These are phyloP conservation scores for Sclerotinia spermophila DNA, from an alignment of 2,329 filamentous ascomycete genomes.

Conservation along the genomic window DNA sequence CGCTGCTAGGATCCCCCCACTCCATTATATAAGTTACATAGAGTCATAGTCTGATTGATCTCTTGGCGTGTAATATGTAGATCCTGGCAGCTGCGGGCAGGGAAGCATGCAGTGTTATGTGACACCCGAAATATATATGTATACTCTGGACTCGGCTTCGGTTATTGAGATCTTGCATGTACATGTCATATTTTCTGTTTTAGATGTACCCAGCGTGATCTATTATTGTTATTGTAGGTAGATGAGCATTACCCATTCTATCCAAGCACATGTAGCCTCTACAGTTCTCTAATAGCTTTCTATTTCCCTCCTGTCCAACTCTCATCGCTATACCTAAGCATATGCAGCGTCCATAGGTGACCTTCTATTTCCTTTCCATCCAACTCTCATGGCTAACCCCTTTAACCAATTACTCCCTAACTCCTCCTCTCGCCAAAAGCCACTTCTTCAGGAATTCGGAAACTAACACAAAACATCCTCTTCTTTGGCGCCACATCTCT, in stretches of 20 bases:
- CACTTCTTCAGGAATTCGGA: conserved; percentile 76
- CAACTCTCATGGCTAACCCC: not conserved
- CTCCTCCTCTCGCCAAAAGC: conserved; percentile 56
- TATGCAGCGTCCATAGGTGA: not conserved
- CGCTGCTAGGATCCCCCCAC: not conserved
- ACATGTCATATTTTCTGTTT: not conserved
- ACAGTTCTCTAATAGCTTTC: not conserved
- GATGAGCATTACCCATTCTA: not conserved
- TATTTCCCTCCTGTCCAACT: not conserved
- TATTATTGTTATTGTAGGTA: not conserved
- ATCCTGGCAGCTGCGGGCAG: not conserved
- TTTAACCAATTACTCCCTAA: not conserved
- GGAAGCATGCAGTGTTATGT: not conserved
- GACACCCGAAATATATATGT: not conserved
- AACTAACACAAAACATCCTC: conserved; percentile 94
- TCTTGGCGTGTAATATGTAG: too few species aligned
- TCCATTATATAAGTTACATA: too few species aligned
- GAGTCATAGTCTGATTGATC: not conserved
- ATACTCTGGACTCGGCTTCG: not conserved
- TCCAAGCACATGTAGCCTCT: not conserved
- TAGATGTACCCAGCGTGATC: not conserved
- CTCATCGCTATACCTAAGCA: not conserved
- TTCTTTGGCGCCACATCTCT: conserved; percentile 90
- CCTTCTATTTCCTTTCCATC: not conserved
- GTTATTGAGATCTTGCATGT: not conserved